Conservation (phyloP, 208 protist genomes). For the Phytomonas sp. region DNA sequence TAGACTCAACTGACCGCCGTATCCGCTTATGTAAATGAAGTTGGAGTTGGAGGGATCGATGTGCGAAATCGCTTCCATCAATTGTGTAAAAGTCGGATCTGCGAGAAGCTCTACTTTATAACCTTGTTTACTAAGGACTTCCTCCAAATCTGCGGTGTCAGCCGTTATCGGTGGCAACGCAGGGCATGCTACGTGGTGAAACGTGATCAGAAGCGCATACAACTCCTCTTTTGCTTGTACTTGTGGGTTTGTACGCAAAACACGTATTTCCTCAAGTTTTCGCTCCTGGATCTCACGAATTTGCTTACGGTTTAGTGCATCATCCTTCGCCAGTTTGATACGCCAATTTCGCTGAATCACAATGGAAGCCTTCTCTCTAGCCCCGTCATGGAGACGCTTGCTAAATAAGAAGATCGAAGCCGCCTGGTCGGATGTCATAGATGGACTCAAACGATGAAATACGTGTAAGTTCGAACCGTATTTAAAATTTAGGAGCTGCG, state of each 20-base stretch:
- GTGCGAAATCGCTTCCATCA: conserved; percentile 55
- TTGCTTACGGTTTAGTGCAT: conserved; percentile 20
- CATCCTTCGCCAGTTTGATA: conserved; percentile 29
- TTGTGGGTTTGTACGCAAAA: conserved; percentile 52
- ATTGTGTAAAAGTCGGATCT: conserved; percentile 29
- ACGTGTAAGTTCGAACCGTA: conserved; percentile 72
- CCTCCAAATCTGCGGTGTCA: conserved; percentile 29
- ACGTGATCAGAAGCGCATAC: conserved; percentile 60
- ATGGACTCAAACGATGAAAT: conserved; percentile 51
- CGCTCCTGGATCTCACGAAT: conserved; percentile 51
- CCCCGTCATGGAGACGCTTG: conserved; percentile 44
- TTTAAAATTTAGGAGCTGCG: conserved; percentile 70
- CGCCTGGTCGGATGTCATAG: conserved; percentile 55
- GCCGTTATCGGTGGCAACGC: conserved; percentile 37
- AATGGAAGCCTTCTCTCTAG: conserved; percentile 51
- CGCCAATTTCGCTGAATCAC: conserved; percentile 84
- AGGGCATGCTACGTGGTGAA: conserved; percentile 41
- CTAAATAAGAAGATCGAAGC: conserved; percentile 66
- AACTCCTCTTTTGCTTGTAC: conserved; percentile 57
- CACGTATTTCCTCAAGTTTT: conserved; percentile 68
- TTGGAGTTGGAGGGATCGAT: conserved; percentile 48
- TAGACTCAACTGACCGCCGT: conserved; percentile 65
- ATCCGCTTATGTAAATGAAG: conserved; percentile 83
- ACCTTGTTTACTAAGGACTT: conserved; percentile 52
- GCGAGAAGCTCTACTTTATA: conserved; percentile 61